A percentile compares a stretch with the other conserved stretches of the same genome.
Conservation (phyloP, 2,329 filamentous ascomycete species). For the Byssoonygena ceratinophila region DNA sequence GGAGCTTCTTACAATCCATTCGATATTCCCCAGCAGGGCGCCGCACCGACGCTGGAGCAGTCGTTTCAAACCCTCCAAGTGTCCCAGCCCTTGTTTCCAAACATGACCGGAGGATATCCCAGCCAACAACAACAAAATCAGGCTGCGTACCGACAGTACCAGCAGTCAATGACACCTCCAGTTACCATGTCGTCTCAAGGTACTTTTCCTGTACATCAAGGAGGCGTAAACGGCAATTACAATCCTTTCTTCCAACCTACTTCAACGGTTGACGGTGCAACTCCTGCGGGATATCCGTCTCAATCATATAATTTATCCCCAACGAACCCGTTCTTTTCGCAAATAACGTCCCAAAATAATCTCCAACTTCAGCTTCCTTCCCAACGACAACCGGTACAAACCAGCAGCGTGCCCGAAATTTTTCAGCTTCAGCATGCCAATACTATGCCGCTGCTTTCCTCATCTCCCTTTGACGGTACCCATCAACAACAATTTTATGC, state of each 20-base stretch:
- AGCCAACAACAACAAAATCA: slow-evolving; percentile 35
- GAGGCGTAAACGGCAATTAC: slow-evolving; percentile 24
- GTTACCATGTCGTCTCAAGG: slow-evolving; percentile 28
- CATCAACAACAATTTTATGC: slow-evolving; percentile 12
- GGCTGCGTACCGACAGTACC: slow-evolving; percentile 31
- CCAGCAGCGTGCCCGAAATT: slow-evolving; percentile 12
- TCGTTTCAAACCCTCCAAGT: slow-evolving; percentile 68
- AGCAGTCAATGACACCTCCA: slow-evolving; percentile 38
- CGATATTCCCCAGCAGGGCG: slow-evolving; percentile 35
- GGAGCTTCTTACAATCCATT: slow-evolving; percentile 57
- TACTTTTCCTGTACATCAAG: slow-evolving; percentile 27
- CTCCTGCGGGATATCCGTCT: slow-evolving; percentile 20
- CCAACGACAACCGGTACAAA: background rate
- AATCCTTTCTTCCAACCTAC: slow-evolving; percentile 28
- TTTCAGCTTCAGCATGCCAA: slow-evolving; percentile 28
- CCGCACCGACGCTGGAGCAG: slow-evolving; percentile 45
- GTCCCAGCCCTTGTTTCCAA: slow-evolving; percentile 60
- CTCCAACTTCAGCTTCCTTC: slow-evolving; percentile 18
- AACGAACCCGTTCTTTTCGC: slow-evolving; percentile 31
- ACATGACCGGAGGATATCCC: slow-evolving; percentile 57
- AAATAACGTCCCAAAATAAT: slow-evolving; percentile 21
- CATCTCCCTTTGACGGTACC: slow-evolving; percentile 18
- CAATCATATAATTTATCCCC: slow-evolving; percentile 22
- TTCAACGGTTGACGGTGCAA: slow-evolving; percentile 22
- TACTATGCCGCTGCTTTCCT: slow-evolving; percentile 30